Percentiles rank a stretch among this genome's conserved stretches.
These are phyloP conservation scores for Sedum album DNA, from an alignment of 164 flowering plant genomes.

Conservation along the genomic window DNA sequence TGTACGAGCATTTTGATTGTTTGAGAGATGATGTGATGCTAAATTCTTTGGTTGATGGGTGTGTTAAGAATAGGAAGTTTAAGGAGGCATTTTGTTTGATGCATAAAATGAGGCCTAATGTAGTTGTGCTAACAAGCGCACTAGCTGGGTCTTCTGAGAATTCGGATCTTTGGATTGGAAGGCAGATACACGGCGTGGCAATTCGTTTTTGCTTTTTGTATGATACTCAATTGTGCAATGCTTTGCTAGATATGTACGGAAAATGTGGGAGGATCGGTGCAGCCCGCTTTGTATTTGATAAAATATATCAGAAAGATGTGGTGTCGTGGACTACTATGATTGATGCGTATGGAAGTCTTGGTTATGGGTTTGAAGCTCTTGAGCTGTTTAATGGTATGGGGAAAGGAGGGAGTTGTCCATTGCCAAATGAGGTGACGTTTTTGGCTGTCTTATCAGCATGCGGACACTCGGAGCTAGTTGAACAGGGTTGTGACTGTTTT, in stretches of 20 bases:
- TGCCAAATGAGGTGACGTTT: conserved; percentile 43
- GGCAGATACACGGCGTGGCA: conserved; percentile 39
- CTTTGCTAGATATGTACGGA: conserved; percentile 41
- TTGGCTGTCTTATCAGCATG: conserved; percentile 51
- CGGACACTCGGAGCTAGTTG: conserved; percentile 47
- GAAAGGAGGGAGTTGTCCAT: conserved; percentile 15
- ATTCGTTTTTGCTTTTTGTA: conserved; percentile 26
- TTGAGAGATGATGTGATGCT: conserved; percentile 31
- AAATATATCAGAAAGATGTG: conserved; percentile 22
- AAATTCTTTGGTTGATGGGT: conserved; percentile 43
- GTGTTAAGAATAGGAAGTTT: conserved; percentile 28
- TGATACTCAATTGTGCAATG: conserved; percentile 42
- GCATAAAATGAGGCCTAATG: conserved; percentile 33
- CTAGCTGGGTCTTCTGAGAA: conserved; percentile 46
- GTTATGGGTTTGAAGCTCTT: conserved; percentile 38
- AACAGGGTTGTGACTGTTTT: conserved; percentile 35
- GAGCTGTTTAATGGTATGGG: conserved; percentile 34
- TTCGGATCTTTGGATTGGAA: conserved; percentile 35
- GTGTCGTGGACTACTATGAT: conserved; percentile 52
- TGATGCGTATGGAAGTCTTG: conserved; percentile 40
- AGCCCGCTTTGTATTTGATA: conserved; percentile 29
- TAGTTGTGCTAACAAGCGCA: conserved; percentile 33
- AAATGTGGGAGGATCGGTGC: conserved; percentile 34
- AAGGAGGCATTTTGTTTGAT: conserved; percentile 28
- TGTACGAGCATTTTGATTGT: conserved; percentile 18